phyloP scores from a whole-genome alignment of 768 basidiomycete genomes.

The Boletus edulis region DNA sequence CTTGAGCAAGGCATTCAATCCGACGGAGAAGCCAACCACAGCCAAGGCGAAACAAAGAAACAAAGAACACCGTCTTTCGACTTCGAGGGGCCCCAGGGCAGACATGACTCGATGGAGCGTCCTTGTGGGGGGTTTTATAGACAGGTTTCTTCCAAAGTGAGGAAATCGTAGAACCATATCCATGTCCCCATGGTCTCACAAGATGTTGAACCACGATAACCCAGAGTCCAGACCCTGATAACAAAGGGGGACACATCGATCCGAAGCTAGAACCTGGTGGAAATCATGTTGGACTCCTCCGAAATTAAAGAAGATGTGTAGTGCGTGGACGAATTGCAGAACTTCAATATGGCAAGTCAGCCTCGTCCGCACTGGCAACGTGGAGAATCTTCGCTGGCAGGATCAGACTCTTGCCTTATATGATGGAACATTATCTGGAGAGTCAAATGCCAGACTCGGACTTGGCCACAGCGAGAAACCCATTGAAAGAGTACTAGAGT shows the following conservation, averaged over 20 bases:
- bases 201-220: too few relatives aligned
- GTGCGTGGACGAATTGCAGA: too few relatives aligned
- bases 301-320: neutral
- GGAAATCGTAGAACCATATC: neutral
- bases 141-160: neutral
- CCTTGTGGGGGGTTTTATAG: constrained; percentile 2
- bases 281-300: neutral
- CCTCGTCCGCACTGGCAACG: too few relatives aligned
- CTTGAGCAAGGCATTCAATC: constrained; percentile 23
- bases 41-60: constrained; percentile 33
- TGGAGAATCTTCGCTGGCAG: too few relatives aligned
- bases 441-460: too few relatives aligned
- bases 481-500: too few relatives aligned
- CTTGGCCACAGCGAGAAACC: too few relatives aligned
- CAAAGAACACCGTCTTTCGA: constrained; percentile 22
- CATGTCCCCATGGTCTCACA: neutral
- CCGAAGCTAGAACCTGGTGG: neutral
- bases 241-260: neutral
- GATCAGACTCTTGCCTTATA: too few relatives aligned
- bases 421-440: too few relatives aligned
- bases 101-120: constrained; percentile 4
- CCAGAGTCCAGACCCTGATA: neutral
- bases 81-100: neutral
- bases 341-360: too few relatives aligned
- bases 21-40: constrained; percentile 17